Evolutionary conservation across 495 filamentous ascomycete genomes (phyloP).

Genomic region (Tuber microsphaerosporum): DNA sequence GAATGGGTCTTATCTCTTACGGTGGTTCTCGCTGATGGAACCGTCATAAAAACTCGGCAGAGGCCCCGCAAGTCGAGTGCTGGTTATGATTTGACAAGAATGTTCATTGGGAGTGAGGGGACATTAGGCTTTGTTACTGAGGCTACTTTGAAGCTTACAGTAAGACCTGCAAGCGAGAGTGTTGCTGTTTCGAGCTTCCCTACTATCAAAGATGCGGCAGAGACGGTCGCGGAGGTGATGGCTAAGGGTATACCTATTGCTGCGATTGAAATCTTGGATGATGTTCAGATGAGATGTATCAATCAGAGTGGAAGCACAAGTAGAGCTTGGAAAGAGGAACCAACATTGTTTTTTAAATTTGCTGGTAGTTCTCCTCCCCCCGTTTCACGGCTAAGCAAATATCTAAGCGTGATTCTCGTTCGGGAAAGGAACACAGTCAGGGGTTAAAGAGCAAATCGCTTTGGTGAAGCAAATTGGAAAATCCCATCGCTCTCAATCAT

Average conservation of each 20-base stretch:
- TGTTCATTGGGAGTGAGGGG: conserved; percentile 88
- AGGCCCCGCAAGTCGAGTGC: conserved; percentile 71
- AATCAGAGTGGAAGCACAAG: conserved; percentile 69
- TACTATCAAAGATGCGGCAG: conserved; percentile 68
- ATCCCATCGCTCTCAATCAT: conserved; percentile 55
- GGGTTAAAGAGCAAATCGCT: conserved; percentile 75
- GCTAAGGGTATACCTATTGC: conserved; percentile 73
- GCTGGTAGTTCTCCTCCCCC: conserved; percentile 39
- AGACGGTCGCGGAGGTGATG: conserved; percentile 72
- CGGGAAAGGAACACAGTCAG: conserved; percentile 54
- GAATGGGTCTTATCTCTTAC: conserved; percentile 91
- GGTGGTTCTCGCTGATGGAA: conserved; percentile 86
- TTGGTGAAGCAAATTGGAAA: conserved; percentile 63
- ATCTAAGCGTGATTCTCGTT: background rate
- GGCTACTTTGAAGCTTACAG: conserved; percentile 72
- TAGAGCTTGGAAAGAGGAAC: conserved; percentile 65
- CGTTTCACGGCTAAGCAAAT: background rate
- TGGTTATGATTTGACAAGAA: conserved; percentile 76
- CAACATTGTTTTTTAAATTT: conserved; percentile 95
- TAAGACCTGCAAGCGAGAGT: conserved; percentile 66
- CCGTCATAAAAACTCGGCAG: conserved; percentile 78
- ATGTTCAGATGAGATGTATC: conserved; percentile 89
- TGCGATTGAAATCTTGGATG: conserved; percentile 86
- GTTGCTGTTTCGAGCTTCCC: conserved; percentile 81
- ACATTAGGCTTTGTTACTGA: conserved; percentile 87